These are phyloP conservation scores for Chaetomium olivaceum DNA, from an alignment of 2,329 filamentous ascomycete genomes.

Conservation along the genomic window DNA sequence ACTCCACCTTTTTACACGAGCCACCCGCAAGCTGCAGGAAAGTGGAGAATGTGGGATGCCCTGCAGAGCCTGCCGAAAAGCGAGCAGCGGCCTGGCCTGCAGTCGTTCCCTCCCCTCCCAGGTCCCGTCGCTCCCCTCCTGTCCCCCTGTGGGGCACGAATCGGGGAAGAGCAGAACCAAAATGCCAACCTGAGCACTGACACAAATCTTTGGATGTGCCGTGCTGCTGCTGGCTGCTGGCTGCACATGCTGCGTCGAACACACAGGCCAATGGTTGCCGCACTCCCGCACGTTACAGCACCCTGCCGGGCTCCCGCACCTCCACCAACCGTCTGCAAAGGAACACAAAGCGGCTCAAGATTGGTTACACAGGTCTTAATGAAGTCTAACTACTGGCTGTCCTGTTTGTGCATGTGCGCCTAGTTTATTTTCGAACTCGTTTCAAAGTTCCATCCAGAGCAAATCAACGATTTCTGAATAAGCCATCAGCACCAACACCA, in stretches of 20 bases:
- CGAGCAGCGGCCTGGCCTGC: background rate
- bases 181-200: background rate
- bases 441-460: background rate
- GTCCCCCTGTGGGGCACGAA: background rate
- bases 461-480: background rate
- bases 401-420: background rate
- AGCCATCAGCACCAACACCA: background rate
- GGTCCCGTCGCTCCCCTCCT: no score
- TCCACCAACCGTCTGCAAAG: conserved; percentile 8
- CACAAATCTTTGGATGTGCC: background rate
- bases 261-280: conserved; percentile 13
- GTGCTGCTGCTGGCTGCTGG: background rate
- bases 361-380: conserved; percentile 2
- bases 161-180: background rate
- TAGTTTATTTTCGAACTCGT: background rate
- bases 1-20: conserved; percentile 25
- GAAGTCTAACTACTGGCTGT: background rate
- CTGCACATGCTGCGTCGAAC: background rate
- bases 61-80: conserved; percentile 13
- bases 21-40: conserved; percentile 16
- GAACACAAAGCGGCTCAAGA: conserved; percentile 9
- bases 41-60: conserved; percentile 12
- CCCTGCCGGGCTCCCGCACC: conserved; percentile 14
- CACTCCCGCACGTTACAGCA: background rate
- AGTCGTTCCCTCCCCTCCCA: background rate